Conservation (phyloP, 169 alveolate genomes). For the Babesia microti region DNA sequence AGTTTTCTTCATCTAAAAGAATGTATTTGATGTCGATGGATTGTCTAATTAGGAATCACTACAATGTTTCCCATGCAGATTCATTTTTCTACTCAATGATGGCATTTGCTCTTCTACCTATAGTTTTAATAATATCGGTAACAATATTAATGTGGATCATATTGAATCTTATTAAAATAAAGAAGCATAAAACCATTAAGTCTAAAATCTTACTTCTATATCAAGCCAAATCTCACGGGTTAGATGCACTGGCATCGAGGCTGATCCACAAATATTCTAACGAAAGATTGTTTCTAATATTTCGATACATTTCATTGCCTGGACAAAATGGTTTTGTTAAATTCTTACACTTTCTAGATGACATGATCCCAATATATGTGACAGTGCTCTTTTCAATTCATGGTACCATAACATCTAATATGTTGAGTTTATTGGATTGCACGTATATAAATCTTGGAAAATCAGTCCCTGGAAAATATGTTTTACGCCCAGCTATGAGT, state of each 20-base stretch:
- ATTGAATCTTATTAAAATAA: slow-evolving; percentile 15
- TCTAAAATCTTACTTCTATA: slow-evolving; percentile 24
- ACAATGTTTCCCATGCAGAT: slow-evolving; percentile 50
- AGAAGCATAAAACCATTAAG: slow-evolving; percentile 2
- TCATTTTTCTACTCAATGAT: slow-evolving; percentile 65
- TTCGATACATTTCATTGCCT: slow-evolving; percentile 61
- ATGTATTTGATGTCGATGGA: slow-evolving; percentile 39
- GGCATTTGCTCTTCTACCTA: slow-evolving; percentile 52
- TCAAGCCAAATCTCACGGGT: slow-evolving; percentile 49
- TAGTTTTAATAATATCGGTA: slow-evolving; percentile 45
- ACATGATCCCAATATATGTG: slow-evolving; percentile 73
- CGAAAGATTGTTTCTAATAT: slow-evolving; percentile 62
- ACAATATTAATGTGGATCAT: slow-evolving; percentile 56
- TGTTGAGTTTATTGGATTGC: slow-evolving; percentile 70
- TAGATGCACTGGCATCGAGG: slow-evolving; percentile 29
- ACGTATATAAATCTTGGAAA: slow-evolving; percentile 41
- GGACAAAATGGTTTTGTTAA: slow-evolving; percentile 47
- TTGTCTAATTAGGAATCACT: slow-evolving; percentile 52
- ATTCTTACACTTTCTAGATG: slow-evolving; percentile 57
- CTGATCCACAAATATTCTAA: slow-evolving; percentile 50
- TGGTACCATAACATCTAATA: slow-evolving; percentile 56
- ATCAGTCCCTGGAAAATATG: slow-evolving; percentile 51
- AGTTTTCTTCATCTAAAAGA: slow-evolving; percentile 9
- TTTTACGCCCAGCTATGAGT: slow-evolving; percentile 63
- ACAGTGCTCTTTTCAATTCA: slow-evolving; percentile 66